Evolutionary conservation across 2,329 filamentous ascomycete species (phyloP).

Genomic region (Colletotrichum brevisporum): DNA sequence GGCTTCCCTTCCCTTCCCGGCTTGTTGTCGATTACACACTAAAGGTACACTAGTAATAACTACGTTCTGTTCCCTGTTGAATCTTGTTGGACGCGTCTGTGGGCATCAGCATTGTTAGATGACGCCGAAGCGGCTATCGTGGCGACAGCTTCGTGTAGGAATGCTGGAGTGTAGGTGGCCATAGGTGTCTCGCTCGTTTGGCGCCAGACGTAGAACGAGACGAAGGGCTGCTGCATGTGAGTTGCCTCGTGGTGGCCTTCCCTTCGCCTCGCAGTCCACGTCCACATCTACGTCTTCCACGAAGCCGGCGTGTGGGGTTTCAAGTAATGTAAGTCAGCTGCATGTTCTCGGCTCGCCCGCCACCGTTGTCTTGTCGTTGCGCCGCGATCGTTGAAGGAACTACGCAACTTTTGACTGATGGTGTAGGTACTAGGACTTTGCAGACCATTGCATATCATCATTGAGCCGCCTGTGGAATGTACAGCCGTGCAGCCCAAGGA

Average conservation of each 20-base stretch:
- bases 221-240: conserved; percentile 8
- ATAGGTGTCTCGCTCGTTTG: not conserved
- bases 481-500: too few species aligned
- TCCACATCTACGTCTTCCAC: not conserved
- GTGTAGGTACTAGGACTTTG: too few species aligned
- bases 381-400: conserved; percentile 3
- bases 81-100: conserved; percentile 19
- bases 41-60: too few species aligned
- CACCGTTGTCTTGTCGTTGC: not conserved
- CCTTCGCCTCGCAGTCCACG: not conserved
- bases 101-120: not conserved
- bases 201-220: not conserved
- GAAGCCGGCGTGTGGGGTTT: conserved; percentile 5
- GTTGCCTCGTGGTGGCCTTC: not conserved
- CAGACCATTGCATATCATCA: too few species aligned
- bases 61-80: not conserved
- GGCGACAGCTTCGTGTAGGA: conserved; percentile 14
- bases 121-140: conserved; percentile 15
- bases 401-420: not conserved
- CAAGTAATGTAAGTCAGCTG: not conserved
- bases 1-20: too few species aligned
- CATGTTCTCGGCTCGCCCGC: not conserved
- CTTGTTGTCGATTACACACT: too few species aligned
- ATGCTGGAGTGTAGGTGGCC: not conserved
- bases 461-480: too few species aligned